Evolutionary conservation across 2,329 filamentous ascomycete genomes (phyloP), one percentile per base, ranked within the genome.

Genomic region (Esteya vermicola): DNA sequence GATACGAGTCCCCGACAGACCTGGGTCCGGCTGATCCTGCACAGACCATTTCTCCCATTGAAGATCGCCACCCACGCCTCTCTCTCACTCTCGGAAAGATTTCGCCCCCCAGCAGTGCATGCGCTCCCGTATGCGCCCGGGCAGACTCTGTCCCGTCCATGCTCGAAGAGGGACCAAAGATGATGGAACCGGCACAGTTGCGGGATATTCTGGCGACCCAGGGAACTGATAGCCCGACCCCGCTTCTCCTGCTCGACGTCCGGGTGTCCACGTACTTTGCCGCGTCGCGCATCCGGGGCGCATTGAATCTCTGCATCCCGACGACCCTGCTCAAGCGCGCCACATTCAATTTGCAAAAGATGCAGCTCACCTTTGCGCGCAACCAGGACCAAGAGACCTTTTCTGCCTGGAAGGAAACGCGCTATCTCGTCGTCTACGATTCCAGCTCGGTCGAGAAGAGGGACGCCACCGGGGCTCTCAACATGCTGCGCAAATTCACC

Each of bases 401-500:
- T 52, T 68, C 80, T 16, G 68, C 68, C 28, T 96, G 91, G 91
- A 71, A 64, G 42, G 68, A 74, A 8, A 78, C 78, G 49, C 77
- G 75, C 44, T 74, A 78, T 52, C 85, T 98, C 18, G 68, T 96
- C 28, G 85, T 93, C 1, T 96, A 96, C 52, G 91, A 96, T 55
- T 72, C 76, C 14, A 72, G 71, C 40, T 91, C 88, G 0, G 65
- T 72, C 1, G 78, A 88, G 42, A 70, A 80, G 53, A 85, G 86
- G 47, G 91, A 98, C 56, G 84, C 88, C 1, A 63, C 73, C 2
- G 76, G 81, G 6, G 81, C 86, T 21, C 65, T 85, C 48, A 93
- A 93, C 56, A 93, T 91, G 46, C 70, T 95, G 20, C 93, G 88
- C 57, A 98, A 98, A 54, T 98, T 98, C 51, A 75, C 75, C 1